Base-by-base conservation (phyloP, 768 basidiomycete genomes). In the Leucosporidium scottii region DNA sequence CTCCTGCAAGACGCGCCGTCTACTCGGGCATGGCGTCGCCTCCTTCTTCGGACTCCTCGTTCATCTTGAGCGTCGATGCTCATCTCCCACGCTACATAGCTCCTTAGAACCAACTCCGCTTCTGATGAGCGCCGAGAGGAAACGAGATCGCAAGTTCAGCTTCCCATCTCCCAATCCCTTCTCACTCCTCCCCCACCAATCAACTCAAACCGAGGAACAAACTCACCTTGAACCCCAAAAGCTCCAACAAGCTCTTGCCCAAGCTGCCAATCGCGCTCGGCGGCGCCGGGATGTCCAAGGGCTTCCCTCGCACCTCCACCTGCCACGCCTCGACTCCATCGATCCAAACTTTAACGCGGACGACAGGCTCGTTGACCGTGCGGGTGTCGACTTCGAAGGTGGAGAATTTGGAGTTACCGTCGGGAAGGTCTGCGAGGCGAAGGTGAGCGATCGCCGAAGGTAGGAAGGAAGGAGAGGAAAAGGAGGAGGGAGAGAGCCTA, bases 401-500 rank as follows among this genome's bases (percentile, higher is more conserved):
- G 2, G 87, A 84, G 84, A 86, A 87, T 77, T 89, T 89, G 70
- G 81, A 80, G 74, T 87, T 87, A 18, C 88, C 88, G 28, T 79
- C 78, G 0, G 86, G 82, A 25, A 88, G 77, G 73, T 88, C 71
- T 85, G 60, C 28, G 27, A n/a, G n/a, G n/a, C n/a, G n/a, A n/a
- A 84, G 84, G 59, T 80, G 77, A 74, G 87, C 85, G 65, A 80
- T 48, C 12, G 36, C 23, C 25, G 56, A 4, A 27, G 59, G 1
- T 13, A 34, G 12, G 28, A 78, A 0, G 85, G 85, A 1, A 86
- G 75, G 30, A n/a, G n/a, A n/a, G n/a, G n/a, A n/a, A n/a, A n/a
- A n/a, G n/a, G n/a, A n/a, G n/a, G n/a, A n/a, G 83, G 78, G 62
- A 80, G 79, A 18, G 71, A 70, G 9, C 75, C 36, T 27, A 75